A percentile compares a stretch with the other conserved stretches of the same genome.
These are phyloP conservation scores for Ophiorrhiza pumila DNA, from an alignment of 257 asterid genomes.

Conservation along the genomic window DNA sequence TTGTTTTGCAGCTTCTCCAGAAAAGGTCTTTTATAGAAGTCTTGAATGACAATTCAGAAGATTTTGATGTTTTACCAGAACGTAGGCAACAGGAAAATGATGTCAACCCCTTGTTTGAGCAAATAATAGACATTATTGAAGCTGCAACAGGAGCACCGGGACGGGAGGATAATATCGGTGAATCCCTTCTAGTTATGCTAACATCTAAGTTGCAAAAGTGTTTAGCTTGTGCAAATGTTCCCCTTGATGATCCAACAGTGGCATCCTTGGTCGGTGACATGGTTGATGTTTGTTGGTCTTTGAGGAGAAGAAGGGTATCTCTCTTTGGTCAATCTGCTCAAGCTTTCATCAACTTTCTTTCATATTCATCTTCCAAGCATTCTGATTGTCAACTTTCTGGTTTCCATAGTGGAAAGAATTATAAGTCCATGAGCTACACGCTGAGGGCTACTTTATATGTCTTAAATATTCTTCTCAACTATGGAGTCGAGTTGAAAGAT, in stretches of 20 bases:
- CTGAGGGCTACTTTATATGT: conserved; percentile 82
- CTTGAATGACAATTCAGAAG: conserved; percentile 39
- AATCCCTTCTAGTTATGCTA: conserved; percentile 48
- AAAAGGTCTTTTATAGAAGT: conserved; percentile 37
- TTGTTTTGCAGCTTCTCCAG: conserved; percentile 43
- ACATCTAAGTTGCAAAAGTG: conserved; percentile 67
- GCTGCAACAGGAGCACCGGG: conserved; percentile 75
- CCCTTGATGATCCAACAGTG: conserved; percentile 44
- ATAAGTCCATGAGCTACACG: conserved; percentile 61
- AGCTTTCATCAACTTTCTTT: conserved; percentile 79
- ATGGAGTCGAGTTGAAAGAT: conserved; percentile 82
- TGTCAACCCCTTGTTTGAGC: conserved; percentile 41
- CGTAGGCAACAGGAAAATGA: conserved; percentile 33
- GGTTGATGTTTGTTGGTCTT: conserved; percentile 77
- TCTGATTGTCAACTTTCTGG: conserved; percentile 62
- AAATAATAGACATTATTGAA: conserved; percentile 62
- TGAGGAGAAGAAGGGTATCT: conserved; percentile 78
- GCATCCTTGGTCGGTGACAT: conserved; percentile 49
- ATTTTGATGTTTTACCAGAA: conserved; percentile 32
- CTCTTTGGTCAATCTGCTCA: conserved; percentile 94
- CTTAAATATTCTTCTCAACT: conserved; percentile 80
- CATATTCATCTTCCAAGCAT: conserved; percentile 62
- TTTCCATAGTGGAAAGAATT: conserved; percentile 45
- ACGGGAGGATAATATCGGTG: conserved; percentile 55
- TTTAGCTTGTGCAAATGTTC: conserved; percentile 39